phyloP scores from a whole-genome alignment of 2,329 filamentous ascomycete genomes.

The Periconia macrospinosa region DNA sequence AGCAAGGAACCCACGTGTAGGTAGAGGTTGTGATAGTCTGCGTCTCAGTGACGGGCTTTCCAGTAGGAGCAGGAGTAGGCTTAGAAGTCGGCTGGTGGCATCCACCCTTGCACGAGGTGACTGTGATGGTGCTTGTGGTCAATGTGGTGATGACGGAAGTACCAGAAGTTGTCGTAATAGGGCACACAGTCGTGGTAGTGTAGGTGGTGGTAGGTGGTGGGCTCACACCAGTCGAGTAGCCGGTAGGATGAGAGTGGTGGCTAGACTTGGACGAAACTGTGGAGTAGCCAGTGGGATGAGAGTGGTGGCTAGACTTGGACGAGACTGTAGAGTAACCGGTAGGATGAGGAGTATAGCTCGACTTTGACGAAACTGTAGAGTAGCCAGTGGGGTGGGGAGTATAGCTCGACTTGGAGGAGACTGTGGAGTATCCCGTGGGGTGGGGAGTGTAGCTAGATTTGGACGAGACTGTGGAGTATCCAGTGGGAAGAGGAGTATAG shows the following conservation, averaged over 20 bases:
- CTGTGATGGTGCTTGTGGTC: slow-evolving; percentile 42
- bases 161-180: slow-evolving; percentile 19
- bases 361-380: background rate
- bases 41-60: slow-evolving; percentile 14
- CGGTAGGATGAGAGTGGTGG: background rate
- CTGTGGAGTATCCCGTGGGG: background rate
- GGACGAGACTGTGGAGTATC: background rate
- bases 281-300: background rate
- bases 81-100: slow-evolving; percentile 25
- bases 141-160: slow-evolving; percentile 20
- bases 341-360: slow-evolving; percentile 7
- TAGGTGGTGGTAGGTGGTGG: slow-evolving; percentile 21
- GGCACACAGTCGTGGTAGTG: slow-evolving; percentile 23
- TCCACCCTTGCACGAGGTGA: slow-evolving; percentile 43
- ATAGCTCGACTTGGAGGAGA: slow-evolving; percentile 1
- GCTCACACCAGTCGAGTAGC: slow-evolving; percentile 13
- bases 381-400: slow-evolving; percentile 6
- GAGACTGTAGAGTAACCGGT: slow-evolving; percentile 1
- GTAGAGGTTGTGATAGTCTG: slow-evolving; percentile 37
- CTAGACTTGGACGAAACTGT: background rate
- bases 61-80: slow-evolving; percentile 9
- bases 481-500: slow-evolving; percentile 1
- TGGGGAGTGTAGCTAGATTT: background rate
- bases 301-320: background rate
- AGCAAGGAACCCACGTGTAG: slow-evolving; percentile 42